These are phyloP conservation scores for Beauveria pseudobassiana DNA, from an alignment of 2,329 filamentous ascomycete species.

Conservation along the genomic window DNA sequence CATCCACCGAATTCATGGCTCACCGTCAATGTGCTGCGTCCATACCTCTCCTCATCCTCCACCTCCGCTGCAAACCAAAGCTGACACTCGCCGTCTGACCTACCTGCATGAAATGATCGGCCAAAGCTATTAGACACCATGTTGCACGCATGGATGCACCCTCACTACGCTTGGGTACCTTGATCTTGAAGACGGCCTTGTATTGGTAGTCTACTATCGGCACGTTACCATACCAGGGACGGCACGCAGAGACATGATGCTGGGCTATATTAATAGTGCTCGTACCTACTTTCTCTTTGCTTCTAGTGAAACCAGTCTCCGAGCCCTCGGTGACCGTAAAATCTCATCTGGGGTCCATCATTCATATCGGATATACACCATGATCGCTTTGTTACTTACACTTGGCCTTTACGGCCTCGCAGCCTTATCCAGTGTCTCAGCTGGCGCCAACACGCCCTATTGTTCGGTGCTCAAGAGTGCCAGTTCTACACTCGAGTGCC, in stretches of 20 bases:
- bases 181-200: neutral
- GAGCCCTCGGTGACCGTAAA: neutral
- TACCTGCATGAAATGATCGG: neutral
- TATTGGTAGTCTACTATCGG: neutral
- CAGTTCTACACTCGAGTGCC: neutral
- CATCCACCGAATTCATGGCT: neutral
- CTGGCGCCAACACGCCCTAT: neutral
- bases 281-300: neutral
- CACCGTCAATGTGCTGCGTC: neutral
- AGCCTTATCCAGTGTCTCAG: neutral
- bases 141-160: neutral
- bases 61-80: neutral
- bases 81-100: neutral
- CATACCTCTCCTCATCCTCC: neutral
- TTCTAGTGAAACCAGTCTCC: neutral
- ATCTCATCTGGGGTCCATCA: neutral
- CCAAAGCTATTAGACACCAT: neutral
- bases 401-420: constrained; percentile 5
- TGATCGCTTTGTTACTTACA: constrained; percentile 1
- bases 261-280: neutral
- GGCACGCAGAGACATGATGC: neutral
- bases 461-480: neutral
- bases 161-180: neutral
- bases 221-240: neutral
- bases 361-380: neutral